These are phyloP conservation scores for Arachis hypogaea DNA, from an alignment of 306 rosid species.

Conservation along the genomic window DNA sequence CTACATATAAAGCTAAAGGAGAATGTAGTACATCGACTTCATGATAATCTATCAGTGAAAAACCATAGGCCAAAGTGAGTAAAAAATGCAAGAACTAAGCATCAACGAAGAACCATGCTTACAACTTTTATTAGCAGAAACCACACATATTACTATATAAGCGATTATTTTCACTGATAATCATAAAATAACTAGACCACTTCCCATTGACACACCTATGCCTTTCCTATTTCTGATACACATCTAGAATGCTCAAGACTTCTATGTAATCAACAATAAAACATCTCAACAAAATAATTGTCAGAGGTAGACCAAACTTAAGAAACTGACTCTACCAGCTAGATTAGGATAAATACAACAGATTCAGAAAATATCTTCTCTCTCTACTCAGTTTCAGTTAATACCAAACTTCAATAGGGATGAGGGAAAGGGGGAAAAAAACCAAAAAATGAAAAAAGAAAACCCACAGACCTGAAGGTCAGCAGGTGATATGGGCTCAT, in stretches of 20 bases:
- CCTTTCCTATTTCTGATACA: not conserved
- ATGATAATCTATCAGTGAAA: not conserved
- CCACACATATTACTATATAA: not conserved
- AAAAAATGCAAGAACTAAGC: not conserved
- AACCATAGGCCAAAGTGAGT: slow-evolving; percentile 5
- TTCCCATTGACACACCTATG: slow-evolving; percentile 7
- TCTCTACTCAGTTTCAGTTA: too few species aligned
- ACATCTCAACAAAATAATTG: slow-evolving; percentile 11
- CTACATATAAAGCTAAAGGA: not conserved
- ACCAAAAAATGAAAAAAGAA: not conserved
- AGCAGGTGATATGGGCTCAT: slow-evolving; percentile 76
- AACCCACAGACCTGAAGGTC: slow-evolving; percentile 78
- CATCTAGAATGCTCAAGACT: slow-evolving; percentile 7
- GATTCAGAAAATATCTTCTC: too few species aligned
- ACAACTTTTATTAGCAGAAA: slow-evolving; percentile 21
- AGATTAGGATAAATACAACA: too few species aligned
- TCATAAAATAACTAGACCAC: slow-evolving; percentile 14
- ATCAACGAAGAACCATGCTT: slow-evolving; percentile 17
- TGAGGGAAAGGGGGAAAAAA: too few species aligned
- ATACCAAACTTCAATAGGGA: not conserved
- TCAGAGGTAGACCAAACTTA: slow-evolving; percentile 17
- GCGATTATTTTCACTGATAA: slow-evolving; percentile 8
- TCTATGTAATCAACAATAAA: slow-evolving; percentile 1
- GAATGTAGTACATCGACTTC: slow-evolving; percentile 5
- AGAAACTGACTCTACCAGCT: too few species aligned